Evolutionary conservation across 1,139 yeast genomes (phyloP), one percentile per base, ranked within the genome.

Genomic region (Debaryomyces fabryi): DNA sequence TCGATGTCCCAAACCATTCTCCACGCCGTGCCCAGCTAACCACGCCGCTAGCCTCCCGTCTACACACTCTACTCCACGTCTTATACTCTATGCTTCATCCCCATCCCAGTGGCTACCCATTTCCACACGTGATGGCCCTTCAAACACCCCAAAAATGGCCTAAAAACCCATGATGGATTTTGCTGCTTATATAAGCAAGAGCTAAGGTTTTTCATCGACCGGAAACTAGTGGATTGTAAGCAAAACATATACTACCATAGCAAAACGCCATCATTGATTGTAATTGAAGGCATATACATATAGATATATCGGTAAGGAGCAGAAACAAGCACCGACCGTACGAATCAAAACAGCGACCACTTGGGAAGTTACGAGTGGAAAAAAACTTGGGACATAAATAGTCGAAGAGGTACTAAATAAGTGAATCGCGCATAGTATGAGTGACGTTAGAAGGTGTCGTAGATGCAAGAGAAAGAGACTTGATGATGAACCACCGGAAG

Each of bases 401-500:
- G 23, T 18, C 21, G 20, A 20, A 40, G 35, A 29, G 23, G 27
- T 30, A 30, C 39, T 27, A 42, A 24, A 35, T 15, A 35, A 35
- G 40, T 20, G 34, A 21, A 44, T 44, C 46, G 46, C 46, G 46
- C 45, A 44, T 35, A 44, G 27, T 36, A 54, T 54, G 57, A 46
- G 54, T 35, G 72, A 68, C 46, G 62, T 65, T 34, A 72, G 78
- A 67, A 65, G 79, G 58, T 81, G 85, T 58, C 83, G 85, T 63
- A 78, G 85, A 56, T 81, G 85, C 66, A 81, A 81, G 58, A 67
- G 84, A 51, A 76, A 77, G 73, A 73, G 85, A 68, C 73, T 79
- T 56, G 80, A 76, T 49, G 82, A 79, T 52, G 85, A 81, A 62
- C 82, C 82, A n/a, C 77, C 81, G 1, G 84, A 79, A 53, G 83